Evolutionary conservation across 2,329 filamentous ascomycete genomes (phyloP), one percentile per base, ranked within the genome.

Genomic region (Penicillium corylophilum): DNA sequence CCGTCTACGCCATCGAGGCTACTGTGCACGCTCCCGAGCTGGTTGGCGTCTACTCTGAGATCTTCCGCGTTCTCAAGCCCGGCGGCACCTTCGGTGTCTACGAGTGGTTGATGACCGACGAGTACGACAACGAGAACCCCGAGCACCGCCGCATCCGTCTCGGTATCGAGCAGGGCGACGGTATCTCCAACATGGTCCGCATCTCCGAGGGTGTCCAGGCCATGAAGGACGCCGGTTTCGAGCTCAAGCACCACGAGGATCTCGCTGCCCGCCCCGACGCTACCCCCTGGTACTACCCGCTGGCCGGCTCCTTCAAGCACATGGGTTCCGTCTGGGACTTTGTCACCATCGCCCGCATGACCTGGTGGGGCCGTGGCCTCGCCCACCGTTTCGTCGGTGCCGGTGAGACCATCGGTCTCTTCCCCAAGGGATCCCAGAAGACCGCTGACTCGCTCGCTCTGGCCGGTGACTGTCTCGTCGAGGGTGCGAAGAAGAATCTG

Each of bases 41-140:
- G 7, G 88, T 91, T 67, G 92, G 90, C 53, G 91, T 96, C 60
- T 99, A 99, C 79, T 87, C 84, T 70, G 88, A 97, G 74, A 97
- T 97, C 67, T 92, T 87, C 83, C 89, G 90, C 43, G 92, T 96
- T 20, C 81, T 99, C 58, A 99, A 97, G 82, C 94, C 94, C 18
- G 94, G 94, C 54, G 93, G 94, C 72, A 80, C 90, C 46, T 99
- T 97, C 65, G 94, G 93, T 69, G 93, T 97, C 46, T 99, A 97
- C 77, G 94, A 99, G 76, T 97, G 94, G 94, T 81, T 97, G 68
- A 97, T 99, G 94, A 97, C 92, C 6, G 92, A 96, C 57, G 79
- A 86, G 22, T 99, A 96, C 75, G 88, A 97, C 77, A 93, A 95
- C 71, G 80, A 88, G 54, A 91, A 96, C 80, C 74, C 89, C 1